Percentiles rank a stretch among this genome's conserved stretches.
phyloP scores from a whole-genome alignment of 2,329 filamentous ascomycete genomes.

The Alternaria postmessia region DNA sequence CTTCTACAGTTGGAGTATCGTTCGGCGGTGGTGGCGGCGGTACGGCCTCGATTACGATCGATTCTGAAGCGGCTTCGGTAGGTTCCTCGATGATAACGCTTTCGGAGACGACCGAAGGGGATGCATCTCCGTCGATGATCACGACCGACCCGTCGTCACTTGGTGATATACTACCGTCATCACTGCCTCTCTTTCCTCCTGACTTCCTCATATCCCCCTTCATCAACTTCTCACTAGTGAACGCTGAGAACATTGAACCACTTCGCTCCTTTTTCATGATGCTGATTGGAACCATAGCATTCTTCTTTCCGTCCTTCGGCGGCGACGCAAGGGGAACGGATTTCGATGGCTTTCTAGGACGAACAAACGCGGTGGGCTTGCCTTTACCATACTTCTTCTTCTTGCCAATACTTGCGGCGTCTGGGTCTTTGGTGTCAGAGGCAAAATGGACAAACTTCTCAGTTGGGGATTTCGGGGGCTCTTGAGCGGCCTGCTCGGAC shows the following conservation, averaged over 20 bases:
- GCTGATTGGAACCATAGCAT: conserved; percentile 21
- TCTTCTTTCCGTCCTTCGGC: conserved; percentile 44
- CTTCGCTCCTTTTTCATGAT: conserved; percentile 33
- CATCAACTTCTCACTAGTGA: conserved; percentile 34
- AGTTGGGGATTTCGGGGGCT: conserved; percentile 42
- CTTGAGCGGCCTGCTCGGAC: conserved; percentile 47
- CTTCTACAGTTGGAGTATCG: conserved; percentile 4
- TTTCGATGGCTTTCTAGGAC: conserved; percentile 37
- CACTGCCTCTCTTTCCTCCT: conserved; percentile 38
- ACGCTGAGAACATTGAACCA: conserved; percentile 27
- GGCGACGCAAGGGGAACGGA: conserved; percentile 25
- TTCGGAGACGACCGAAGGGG: conserved; percentile 23
- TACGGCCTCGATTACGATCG: background rate
- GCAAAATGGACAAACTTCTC: conserved; percentile 49
- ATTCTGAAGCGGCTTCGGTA: conserved; percentile 9
- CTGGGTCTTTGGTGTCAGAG: conserved; percentile 51
- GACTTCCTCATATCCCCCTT: conserved; percentile 33
- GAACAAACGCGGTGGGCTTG: conserved; percentile 45
- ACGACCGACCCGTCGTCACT: conserved; percentile 9
- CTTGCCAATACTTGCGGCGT: conserved; percentile 34
- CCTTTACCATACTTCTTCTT: conserved; percentile 42
- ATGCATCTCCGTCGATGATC: background rate
- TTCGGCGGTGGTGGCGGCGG: conserved; percentile 11
- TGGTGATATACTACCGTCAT: conserved; percentile 15
- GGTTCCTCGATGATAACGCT: conserved; percentile 21